Evolutionary conservation across 805 yeast species (phyloP), one percentile per base, ranked within the genome.

Genomic region (Hanseniaspora meyeri): DNA sequence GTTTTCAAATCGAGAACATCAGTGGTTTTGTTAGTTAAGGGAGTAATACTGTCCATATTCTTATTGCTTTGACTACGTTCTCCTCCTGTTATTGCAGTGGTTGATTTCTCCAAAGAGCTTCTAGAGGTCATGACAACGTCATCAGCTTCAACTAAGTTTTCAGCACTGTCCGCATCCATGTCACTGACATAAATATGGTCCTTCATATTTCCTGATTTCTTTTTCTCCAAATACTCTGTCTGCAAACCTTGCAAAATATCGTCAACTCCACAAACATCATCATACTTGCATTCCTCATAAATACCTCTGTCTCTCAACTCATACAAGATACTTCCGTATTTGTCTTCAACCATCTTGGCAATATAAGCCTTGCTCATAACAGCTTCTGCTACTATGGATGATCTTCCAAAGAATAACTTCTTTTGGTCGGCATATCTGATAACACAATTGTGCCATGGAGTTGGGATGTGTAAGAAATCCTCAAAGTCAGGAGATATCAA

Each of bases 401-500:
- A 66, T 58, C 70, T 72, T 5, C 74, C 69, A 59, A 74, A 65
- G 57, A 63, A 70, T 57, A 57, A 66, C 20, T 58, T 59, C 8
- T 67, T 64, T 38, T 65, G 65, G 36, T 72, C 74, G 49, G 70
- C 72, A 55, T 75, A 64, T 51, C 70, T 68, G 29, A 77, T 75
- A 14, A 80, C 73, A 53, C 78, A 69, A 61, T 80, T 80, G 65
- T 80, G 85, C 84, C 84, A 80, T 49, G 85, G 84, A 0, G 84
- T 80, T 51, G 85, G 84, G 58, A 80, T 79, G 64, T 80, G 85
- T 57, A 80, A 71, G 60, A 77, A 68, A 60, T 78, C 83, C 46
- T 76, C 79, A 62, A 69, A 74, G 31, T 63, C 63, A 1, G 79
- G 82, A 51, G 75, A 76, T 17, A 63, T 68, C 31, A 63, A 52